phyloP scores from a whole-genome alignment of 352 stramenopile genomes.

The Phytopythium aichiense region DNA sequence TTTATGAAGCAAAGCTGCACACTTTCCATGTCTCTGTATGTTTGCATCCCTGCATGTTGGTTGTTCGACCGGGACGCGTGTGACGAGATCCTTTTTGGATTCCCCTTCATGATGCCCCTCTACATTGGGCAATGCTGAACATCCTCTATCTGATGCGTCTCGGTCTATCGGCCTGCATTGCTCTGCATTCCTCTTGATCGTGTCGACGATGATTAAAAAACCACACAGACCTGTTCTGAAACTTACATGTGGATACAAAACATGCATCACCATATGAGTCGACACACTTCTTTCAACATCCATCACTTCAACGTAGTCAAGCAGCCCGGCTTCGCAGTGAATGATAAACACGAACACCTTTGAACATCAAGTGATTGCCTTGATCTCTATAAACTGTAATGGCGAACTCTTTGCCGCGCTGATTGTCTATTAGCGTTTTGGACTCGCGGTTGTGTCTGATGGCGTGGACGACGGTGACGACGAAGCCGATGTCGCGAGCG shows the following conservation, averaged over 20 bases:
- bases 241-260: slow-evolving; percentile 71
- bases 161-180: slow-evolving; percentile 12
- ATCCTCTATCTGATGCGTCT: slow-evolving; percentile 49
- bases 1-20: slow-evolving; percentile 74
- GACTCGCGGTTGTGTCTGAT: slow-evolving; percentile 2
- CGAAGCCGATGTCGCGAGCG: slow-evolving; percentile 25
- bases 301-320: too few species aligned
- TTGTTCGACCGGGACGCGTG: slow-evolving; percentile 18
- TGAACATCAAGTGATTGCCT: neutral
- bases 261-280: slow-evolving; percentile 91
- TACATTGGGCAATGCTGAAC: slow-evolving; percentile 57
- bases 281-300: neutral
- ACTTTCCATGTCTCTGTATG: slow-evolving; percentile 14
- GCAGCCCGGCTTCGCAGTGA: too few species aligned
- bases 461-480: neutral
- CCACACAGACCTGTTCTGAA: slow-evolving; percentile 90
- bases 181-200: slow-evolving; percentile 1
- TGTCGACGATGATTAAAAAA: slow-evolving; percentile 76
- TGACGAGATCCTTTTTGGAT: slow-evolving; percentile 83
- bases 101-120: slow-evolving; percentile 80
- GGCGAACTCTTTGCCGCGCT: neutral
- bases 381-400: neutral
- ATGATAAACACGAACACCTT: too few species aligned
- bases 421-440: slow-evolving; percentile 11
- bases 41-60: slow-evolving; percentile 8